Evolutionary conservation across 768 basidiomycete species (phyloP), one percentile per base, ranked within the genome.

Genomic region (Scleroderma citrinum): DNA sequence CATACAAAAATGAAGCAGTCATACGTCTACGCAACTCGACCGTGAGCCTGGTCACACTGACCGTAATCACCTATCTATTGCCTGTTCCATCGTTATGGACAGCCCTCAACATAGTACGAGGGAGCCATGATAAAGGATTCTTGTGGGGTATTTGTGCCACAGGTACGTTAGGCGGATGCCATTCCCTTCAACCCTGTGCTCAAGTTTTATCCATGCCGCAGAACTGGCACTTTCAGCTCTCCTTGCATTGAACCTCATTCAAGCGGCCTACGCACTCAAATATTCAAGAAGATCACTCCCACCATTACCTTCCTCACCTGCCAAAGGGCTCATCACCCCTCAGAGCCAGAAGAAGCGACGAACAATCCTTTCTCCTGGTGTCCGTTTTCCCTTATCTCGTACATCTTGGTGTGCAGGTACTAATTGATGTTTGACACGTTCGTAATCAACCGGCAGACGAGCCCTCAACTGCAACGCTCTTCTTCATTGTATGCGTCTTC

Each of bases 11-110:
- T 38, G 71, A 73, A 47, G 71, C 72, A 2, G 46, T 64, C 7
- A 47, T 71, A n/a, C 64, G 72, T 43, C 55, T 74, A 42, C 71
- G 72, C 36, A 71, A 63, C 40, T 72, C 70, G 23, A 56, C 62
- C 2, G 54, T 72, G 19, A 63, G 59, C 41, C 60, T 74, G 26
- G 47, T 65, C 13, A 58, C 55, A 10, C 52, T 69, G 19, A 48
- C 65, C 8, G 50, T 74, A n/a, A 56, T 69, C 46, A 71, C 71
- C 2, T 61, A 68, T 42, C 56, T 74, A 23, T 48, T 71, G 1
- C 72, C 72, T 6, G 23, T 71, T 10, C 72, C 72, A 5, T 67
- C 70, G 1, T 36, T 65, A 8, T 73, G 65, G 69, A 59, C 61
- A 5, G 67, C 71, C 2, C 38, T 70, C 29, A 53, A 53, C 24